Conservation (phyloP, 805 yeast genomes). For the Alloascoidea hylecoeti region DNA sequence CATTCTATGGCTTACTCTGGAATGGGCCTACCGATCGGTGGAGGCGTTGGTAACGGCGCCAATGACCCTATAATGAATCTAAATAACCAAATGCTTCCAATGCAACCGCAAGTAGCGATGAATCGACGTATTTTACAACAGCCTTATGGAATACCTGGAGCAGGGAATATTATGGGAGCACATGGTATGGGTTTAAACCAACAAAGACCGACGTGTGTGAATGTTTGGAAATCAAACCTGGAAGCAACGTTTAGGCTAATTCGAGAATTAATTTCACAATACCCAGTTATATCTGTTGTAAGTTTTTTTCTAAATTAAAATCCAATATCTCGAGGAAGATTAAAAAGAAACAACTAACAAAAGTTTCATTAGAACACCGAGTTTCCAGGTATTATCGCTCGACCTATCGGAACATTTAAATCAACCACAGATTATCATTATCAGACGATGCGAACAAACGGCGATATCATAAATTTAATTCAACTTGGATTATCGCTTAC, state of each 20-base stretch:
- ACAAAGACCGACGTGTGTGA: no score
- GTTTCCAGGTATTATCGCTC: slow-evolving; percentile 89
- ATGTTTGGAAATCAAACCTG: slow-evolving; percentile 27
- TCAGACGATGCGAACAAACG: slow-evolving; percentile 85
- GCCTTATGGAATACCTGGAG: no score
- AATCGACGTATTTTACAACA: no score
- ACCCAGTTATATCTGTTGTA: slow-evolving; percentile 19
- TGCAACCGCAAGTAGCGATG: no score
- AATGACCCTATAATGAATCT: no score
- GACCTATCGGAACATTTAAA: slow-evolving; percentile 90
- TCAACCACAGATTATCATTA: slow-evolving; percentile 88
- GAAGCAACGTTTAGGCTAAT: slow-evolving; percentile 23
- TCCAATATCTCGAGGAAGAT: slow-evolving; percentile 43
- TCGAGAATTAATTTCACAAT: slow-evolving; percentile 20
- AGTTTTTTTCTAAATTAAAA: slow-evolving; percentile 13
- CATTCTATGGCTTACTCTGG: no score
- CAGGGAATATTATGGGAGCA: no score
- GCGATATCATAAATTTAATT: slow-evolving; percentile 73
- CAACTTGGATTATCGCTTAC: slow-evolving; percentile 75
- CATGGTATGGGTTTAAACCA: no score
- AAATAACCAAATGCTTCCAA: no score
- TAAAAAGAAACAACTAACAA: no score
- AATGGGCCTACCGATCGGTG: no score
- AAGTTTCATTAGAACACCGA: slow-evolving; percentile 72
- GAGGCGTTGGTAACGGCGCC: no score